Base-by-base conservation (phyloP, 768 basidiomycete genomes). In the Rickenella mellea region DNA sequence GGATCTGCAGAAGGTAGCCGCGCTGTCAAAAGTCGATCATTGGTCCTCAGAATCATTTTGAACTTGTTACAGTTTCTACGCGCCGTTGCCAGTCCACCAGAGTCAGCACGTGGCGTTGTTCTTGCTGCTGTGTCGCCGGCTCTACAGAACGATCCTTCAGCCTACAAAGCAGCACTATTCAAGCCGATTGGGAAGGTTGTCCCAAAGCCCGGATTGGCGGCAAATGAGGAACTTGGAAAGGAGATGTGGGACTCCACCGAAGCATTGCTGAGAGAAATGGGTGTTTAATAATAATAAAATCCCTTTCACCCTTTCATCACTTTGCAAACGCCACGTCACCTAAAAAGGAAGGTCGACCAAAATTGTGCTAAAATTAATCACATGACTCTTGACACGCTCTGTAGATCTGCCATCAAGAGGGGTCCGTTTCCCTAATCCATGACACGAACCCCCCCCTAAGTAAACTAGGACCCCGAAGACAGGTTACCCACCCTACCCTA, bases 191-290 rank as follows among this genome's bases (percentile, higher is more conserved):
- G 64, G 0, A 50, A 45, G 20, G 27, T 70, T 6, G 51, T 43
- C 8, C 39, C 51, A 25, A 54, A 59, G 12, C 55, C 55, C 5
- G 41, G 51, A 20, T 54, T 54, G 33, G 65, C 61, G 20, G 46
- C 41, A 38, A 56, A 59, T 40, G 49, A 54, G 39, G 54, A 60
- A 40, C 48, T 69, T 39, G 65, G 60, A 24, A 51, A 55, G 33
- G 68, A 70, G 46, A 47, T 71, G 19, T 69, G 64, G 58, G 52
- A 57, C 12, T 64, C 62, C 4, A 64, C 65, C 5, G 60, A 64
- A 51, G 47, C 47, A 11, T 36, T 67, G 12, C 35, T 68, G 45
- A 48, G 45, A 27, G 50, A 54, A 15, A 50, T 56, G 27, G 57
- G 53, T n/a, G n/a, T n/a, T n/a, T n/a, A n/a, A n/a, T n/a, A n/a